phyloP scores from a whole-genome alignment of 495 filamentous ascomycete genomes.

The Cercophora samala region DNA sequence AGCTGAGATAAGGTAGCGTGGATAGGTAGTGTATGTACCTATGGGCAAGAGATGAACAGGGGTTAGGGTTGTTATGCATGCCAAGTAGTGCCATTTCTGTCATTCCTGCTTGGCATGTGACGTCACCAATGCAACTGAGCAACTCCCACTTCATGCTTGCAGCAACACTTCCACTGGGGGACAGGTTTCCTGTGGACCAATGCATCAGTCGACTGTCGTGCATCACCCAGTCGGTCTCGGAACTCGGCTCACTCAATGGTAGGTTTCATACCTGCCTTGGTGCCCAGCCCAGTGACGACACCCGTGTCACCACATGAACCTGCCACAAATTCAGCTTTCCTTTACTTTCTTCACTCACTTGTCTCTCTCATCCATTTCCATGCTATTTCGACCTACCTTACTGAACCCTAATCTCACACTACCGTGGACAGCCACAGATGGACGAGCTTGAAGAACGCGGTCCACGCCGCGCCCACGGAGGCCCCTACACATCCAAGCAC shows the following conservation, averaged over 20 bases:
- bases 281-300: background rate
- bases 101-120: background rate
- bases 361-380: background rate
- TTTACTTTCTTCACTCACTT: too few relatives aligned
- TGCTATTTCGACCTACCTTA: background rate
- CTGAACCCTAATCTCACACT: background rate
- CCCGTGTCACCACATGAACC: background rate
- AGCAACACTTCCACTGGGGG: background rate
- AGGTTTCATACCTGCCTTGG: background rate
- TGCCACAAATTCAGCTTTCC: too few relatives aligned
- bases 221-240: background rate
- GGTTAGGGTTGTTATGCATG: too few relatives aligned
- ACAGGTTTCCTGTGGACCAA: background rate
- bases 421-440: slow-evolving; percentile 9
- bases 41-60: too few relatives aligned
- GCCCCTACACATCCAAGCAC: slow-evolving; percentile 55
- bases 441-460: slow-evolving; percentile 49
- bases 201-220: background rate
- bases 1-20: background rate
- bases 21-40: too few relatives aligned
- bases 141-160: background rate
- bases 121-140: background rate
- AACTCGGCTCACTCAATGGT: background rate
- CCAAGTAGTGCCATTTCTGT: background rate
- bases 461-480: slow-evolving; percentile 43